phyloP scores from a whole-genome alignment of 2,329 filamentous ascomycete species.

The Nothomitra cinnamomea region DNA sequence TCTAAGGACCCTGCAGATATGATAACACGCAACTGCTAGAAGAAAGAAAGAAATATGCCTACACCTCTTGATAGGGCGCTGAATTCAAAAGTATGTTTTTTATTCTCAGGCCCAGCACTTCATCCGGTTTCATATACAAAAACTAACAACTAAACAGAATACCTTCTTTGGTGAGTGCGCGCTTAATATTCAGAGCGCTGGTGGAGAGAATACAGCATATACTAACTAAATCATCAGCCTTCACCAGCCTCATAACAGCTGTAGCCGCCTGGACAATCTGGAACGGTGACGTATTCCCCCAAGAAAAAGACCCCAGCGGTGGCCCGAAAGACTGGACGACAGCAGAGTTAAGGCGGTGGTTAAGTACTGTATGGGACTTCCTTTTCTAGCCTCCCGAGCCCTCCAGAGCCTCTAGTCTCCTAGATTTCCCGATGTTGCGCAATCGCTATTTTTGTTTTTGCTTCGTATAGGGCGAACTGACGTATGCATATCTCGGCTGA shows the following conservation, averaged over 20 bases:
- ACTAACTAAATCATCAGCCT: slow-evolving; percentile 30
- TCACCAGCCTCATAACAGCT: slow-evolving; percentile 65
- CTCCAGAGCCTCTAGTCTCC: not conserved
- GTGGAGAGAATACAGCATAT: too few relatives aligned
- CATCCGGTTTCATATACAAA: not conserved
- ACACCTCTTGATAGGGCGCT: slow-evolving; percentile 51
- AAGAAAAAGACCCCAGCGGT: slow-evolving; percentile 60
- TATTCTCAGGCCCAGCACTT: not conserved
- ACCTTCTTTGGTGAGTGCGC: slow-evolving; percentile 44
- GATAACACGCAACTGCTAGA: too few relatives aligned
- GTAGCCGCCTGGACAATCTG: slow-evolving; percentile 73
- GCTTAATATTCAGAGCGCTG: too few relatives aligned
- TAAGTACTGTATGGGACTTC: slow-evolving; percentile 50
- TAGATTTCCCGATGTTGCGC: too few relatives aligned
- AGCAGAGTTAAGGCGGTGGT: slow-evolving; percentile 66
- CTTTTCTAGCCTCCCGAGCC: not conserved
- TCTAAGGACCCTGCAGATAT: too few relatives aligned
- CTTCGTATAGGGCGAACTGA: not conserved
- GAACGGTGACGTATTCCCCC: slow-evolving; percentile 71
- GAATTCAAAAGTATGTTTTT: slow-evolving; percentile 45
- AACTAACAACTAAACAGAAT: slow-evolving; percentile 31
- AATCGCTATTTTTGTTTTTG: not conserved
- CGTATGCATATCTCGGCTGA: not conserved
- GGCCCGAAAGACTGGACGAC: slow-evolving; percentile 58
- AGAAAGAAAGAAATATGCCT: slow-evolving; percentile 31